Evolutionary conservation across 2,329 filamentous ascomycete species (phyloP), one percentile per base, ranked within the genome.

Genomic region (Emergomyces pasteurianus): DNA sequence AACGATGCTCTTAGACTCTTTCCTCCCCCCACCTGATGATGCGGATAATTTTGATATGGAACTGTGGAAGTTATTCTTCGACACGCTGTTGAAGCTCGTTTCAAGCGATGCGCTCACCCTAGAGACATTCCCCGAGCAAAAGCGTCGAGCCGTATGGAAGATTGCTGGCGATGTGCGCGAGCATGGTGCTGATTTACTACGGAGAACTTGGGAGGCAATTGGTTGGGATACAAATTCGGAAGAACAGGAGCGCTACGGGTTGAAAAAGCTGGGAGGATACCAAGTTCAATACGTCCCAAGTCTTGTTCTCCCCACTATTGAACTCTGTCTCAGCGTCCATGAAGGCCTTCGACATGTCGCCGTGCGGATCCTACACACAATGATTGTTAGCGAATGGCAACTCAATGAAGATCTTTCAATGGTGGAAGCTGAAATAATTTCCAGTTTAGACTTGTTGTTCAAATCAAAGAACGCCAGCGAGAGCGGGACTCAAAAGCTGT

Each of bases 361-460:
- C 0, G 91, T 96, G 36, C 89, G 96, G 72, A 89, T 99, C 23
- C 76, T 99, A 63, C 91, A 96, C 72, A 95, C 91, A 2, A 99
- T 99, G 94, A 95, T 99, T 68, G 86, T 97, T 66, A 95, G 92
- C 75, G 94, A 99, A 74, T 99, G 94, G 94, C 92, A 91, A 18
- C 76, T 99, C 65, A 96, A 91, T 71, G 89, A 96, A 71, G 92
- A 97, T 71, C 77, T 99, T 55, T 88, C 88, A 2, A 86, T 94
- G 55, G 89, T 99, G 58, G 92, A 97, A 74, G 94, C 91, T 1
- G 94, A 96, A 74, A 92, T 97, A 79, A 96, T 99, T 67, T 92
- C 96, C 69, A 95, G 89, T 65, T 77, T 99, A 59, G 94, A 99
- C 71, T 80, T 83, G 28, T 84, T 96, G 58, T 96, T 96, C 80